Percentiles rank a stretch among this genome's conserved stretches.
Evolutionary conservation across 495 filamentous ascomycete genomes (phyloP).

Genomic region (Penicillium cataractarum): DNA sequence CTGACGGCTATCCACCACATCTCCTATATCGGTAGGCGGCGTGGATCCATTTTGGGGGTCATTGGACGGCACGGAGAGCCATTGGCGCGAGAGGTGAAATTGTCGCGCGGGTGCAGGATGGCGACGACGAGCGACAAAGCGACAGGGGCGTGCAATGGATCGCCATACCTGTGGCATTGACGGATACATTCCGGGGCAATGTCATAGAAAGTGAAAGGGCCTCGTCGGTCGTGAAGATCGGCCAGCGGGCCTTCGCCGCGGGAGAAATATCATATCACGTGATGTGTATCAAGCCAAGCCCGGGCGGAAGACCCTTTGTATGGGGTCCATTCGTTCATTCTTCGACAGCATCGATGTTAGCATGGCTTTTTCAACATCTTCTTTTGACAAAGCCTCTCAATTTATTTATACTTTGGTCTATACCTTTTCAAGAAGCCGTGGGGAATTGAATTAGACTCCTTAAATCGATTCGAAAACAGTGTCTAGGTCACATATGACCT

Average conservation of each 20-base stretch:
- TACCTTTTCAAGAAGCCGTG: neutral
- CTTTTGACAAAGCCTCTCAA: neutral
- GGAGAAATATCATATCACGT: conserved; percentile 19
- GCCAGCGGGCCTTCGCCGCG: conserved; percentile 2
- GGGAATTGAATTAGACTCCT: neutral
- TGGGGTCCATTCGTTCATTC: neutral
- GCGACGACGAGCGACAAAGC: conserved; percentile 48
- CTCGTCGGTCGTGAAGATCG: conserved; percentile 23
- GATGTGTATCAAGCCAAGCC: neutral
- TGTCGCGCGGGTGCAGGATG: conserved; percentile 42
- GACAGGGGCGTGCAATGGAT: conserved; percentile 45
- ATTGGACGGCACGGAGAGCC: conserved; percentile 38
- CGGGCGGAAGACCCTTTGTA: neutral
- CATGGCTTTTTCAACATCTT: neutral
- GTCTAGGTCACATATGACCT: conserved; percentile 1
- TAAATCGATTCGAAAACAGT: neutral
- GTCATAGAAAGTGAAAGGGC: conserved; percentile 22
- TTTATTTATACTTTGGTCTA: neutral
- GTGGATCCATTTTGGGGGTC: conserved; percentile 34
- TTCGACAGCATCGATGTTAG: neutral
- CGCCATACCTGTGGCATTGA: conserved; percentile 46
- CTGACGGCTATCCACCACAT: conserved; percentile 29
- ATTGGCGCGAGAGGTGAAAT: conserved; percentile 43
- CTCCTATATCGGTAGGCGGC: conserved; percentile 12
- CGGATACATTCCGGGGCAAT: conserved; percentile 46